Evolutionary conservation across 2,329 filamentous ascomycete genomes (phyloP), one percentile per base, ranked within the genome.

Genomic region (Pleomassaria siparia): DNA sequence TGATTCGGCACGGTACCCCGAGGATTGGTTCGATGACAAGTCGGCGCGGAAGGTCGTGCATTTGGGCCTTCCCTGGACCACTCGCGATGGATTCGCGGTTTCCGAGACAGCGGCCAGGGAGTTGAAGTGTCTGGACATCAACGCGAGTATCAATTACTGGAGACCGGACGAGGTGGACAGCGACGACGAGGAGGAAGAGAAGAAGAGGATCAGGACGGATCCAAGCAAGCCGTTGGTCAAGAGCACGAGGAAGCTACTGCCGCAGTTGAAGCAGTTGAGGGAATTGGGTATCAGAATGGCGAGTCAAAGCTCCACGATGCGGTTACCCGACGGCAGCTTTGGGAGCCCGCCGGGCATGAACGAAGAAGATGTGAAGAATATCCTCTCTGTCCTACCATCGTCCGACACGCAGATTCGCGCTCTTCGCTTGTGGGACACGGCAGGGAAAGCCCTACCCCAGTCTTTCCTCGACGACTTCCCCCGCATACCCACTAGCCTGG

Each of bases 101-200:
- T n/a, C n/a, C 26, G 18, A n/a, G 9, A 21, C 11, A 2, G 24
- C 36, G 10, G 25, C 22, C 22, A 20, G 32, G 32, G 20, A 21
- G 16, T 24, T 53, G 15, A 43, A 44, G 15, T 46, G 40, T 25
- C 22, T 53, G 40, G 50, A 53, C 18, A 10, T 53, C n/a, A 22
- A 42, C 16, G 18, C 9, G 28, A 33, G 24, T 28, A 24, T 45
- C 25, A 30, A 12, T n/a, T 20, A 16, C 13, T 49, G 46, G 49
- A 24, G 49, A 24, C 39, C 46, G 2, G 15, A 32, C 6, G 41
- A 40, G 12, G 9, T 20, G 7, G 37, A 43, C n/a, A 33, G 32
- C 36, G 29, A 33, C 24, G 49, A 47, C n/a, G 28, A 43, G 16
- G 45, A 32, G 3, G 42, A 42, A 15, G 41, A 22, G 8, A 33